Evolutionary conservation across 805 yeast genomes (phyloP).

Genomic region (Cyberlindnera meyerae): DNA sequence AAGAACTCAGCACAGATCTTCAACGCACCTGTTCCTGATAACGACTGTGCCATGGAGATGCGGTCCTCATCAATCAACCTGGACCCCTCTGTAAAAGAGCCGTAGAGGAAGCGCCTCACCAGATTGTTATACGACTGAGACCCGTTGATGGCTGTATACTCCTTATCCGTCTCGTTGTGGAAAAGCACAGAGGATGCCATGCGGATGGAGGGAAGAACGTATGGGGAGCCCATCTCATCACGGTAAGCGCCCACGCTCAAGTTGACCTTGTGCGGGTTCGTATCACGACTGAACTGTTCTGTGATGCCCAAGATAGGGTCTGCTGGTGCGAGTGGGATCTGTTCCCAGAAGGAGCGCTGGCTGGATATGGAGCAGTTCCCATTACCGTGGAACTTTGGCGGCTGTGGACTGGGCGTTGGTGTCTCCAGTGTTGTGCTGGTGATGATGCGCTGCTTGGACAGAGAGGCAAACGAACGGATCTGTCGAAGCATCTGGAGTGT

Average conservation of each 20-base stretch:
- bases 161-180: constrained; percentile 50
- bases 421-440: background rate
- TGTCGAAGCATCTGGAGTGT: background rate
- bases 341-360: constrained; percentile 11
- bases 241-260: constrained; percentile 70
- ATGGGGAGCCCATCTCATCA: constrained; percentile 82
- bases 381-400: too few relatives aligned
- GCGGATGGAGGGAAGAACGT: constrained; percentile 63
- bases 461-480: constrained; percentile 3
- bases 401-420: too few relatives aligned
- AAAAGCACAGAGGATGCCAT: constrained; percentile 47
- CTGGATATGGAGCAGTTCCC: constrained; percentile 1
- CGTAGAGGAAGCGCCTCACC: constrained; percentile 69
- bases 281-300: constrained; percentile 66
- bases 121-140: constrained; percentile 57
- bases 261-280: constrained; percentile 51
- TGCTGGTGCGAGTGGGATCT: constrained; percentile 54
- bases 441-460: constrained; percentile 6
- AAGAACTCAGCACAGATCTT: constrained; percentile 81
- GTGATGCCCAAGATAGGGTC: constrained; percentile 83
- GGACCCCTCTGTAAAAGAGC: constrained; percentile 55
- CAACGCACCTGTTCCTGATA: constrained; percentile 94
- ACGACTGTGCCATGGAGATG: constrained; percentile 79
- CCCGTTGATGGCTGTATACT: constrained; percentile 85
- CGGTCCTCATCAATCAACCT: constrained; percentile 51